These are phyloP conservation scores for Ceratobasidium sp. DNA, from an alignment of 1,284 basidiomycete genomes.

Conservation along the genomic window DNA sequence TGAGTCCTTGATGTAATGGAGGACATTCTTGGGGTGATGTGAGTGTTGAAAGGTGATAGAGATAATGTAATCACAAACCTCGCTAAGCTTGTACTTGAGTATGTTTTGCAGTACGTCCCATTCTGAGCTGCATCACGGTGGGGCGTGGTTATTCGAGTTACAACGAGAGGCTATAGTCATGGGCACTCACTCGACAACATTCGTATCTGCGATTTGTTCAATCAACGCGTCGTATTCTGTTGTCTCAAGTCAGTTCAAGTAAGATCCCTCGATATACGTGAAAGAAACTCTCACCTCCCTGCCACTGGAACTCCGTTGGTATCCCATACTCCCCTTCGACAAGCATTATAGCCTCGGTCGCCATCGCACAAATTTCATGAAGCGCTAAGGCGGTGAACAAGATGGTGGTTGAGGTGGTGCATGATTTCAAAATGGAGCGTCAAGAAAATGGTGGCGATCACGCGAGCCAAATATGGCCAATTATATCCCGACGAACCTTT, in stretches of 20 bases:
- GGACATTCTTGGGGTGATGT: conserved; percentile 67
- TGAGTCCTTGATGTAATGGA: conserved; percentile 66
- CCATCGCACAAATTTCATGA: conserved; percentile 2
- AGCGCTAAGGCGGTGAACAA: background rate
- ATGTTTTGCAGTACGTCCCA: conserved; percentile 80
- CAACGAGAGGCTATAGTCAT: conserved; percentile 48
- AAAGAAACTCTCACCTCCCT: conserved; percentile 59
- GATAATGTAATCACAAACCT: conserved; percentile 62
- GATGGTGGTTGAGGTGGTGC: background rate
- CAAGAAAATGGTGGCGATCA: background rate
- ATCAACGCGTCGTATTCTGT: conserved; percentile 75
- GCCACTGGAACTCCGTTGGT: conserved; percentile 61
- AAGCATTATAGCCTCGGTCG: background rate
- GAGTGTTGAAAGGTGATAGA: conserved; percentile 48
- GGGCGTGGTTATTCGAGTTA: conserved; percentile 27
- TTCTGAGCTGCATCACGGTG: conserved; percentile 68
- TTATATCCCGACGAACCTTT: conserved; percentile 10
- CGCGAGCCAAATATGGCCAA: conserved; percentile 20
- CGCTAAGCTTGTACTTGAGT: conserved; percentile 75
- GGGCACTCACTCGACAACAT: conserved; percentile 72
- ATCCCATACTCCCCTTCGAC: conserved; percentile 31
- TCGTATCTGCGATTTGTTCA: conserved; percentile 75
- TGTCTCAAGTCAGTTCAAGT: conserved; percentile 49
- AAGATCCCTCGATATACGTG: background rate
- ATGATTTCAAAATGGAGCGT: conserved; percentile 17